phyloP scores from a whole-genome alignment of 495 filamentous ascomycete genomes.

The Penicillium coffeae region DNA sequence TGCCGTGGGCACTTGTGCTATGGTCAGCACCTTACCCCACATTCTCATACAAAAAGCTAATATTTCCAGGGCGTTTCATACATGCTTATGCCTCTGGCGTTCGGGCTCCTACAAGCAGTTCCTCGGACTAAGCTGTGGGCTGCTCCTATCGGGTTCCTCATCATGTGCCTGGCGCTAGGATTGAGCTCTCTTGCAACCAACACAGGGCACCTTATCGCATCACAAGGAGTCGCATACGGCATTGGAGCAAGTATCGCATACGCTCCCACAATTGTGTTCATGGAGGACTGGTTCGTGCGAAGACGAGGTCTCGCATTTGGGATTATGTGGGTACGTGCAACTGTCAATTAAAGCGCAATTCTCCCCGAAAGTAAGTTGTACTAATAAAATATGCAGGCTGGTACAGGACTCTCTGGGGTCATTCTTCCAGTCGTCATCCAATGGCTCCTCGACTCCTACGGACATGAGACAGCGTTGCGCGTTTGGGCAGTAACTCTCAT shows the following conservation, averaged over 20 bases:
- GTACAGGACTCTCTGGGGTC: conserved; percentile 39
- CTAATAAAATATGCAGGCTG: conserved; percentile 21
- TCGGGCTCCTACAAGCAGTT: conserved; percentile 37
- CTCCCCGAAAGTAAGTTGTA: background rate
- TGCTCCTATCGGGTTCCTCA: conserved; percentile 36
- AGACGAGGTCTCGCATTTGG: conserved; percentile 49
- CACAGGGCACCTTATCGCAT: conserved; percentile 43
- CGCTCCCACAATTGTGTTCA: conserved; percentile 42
- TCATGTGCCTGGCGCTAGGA: conserved; percentile 38
- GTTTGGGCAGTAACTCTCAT: conserved; percentile 46
- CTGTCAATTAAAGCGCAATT: background rate
- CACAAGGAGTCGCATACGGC: conserved; percentile 50
- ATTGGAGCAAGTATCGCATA: conserved; percentile 45
- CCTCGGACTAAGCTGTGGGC: conserved; percentile 35
- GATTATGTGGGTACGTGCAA: conserved; percentile 39
- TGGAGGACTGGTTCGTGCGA: conserved; percentile 54
- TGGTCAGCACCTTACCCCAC: conserved; percentile 19
- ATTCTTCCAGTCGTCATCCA: conserved; percentile 49
- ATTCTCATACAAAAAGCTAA: background rate
- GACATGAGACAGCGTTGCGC: conserved; percentile 49
- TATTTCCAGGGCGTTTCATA: conserved; percentile 44
- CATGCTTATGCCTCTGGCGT: conserved; percentile 44
- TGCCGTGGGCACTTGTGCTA: conserved; percentile 43
- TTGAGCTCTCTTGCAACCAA: conserved; percentile 42
- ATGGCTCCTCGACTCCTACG: conserved; percentile 45